Evolutionary conservation across 176 grass and related monocot species (phyloP), one percentile per base, ranked within the genome.

Genomic region (Echinochloa phyllopogon): DNA sequence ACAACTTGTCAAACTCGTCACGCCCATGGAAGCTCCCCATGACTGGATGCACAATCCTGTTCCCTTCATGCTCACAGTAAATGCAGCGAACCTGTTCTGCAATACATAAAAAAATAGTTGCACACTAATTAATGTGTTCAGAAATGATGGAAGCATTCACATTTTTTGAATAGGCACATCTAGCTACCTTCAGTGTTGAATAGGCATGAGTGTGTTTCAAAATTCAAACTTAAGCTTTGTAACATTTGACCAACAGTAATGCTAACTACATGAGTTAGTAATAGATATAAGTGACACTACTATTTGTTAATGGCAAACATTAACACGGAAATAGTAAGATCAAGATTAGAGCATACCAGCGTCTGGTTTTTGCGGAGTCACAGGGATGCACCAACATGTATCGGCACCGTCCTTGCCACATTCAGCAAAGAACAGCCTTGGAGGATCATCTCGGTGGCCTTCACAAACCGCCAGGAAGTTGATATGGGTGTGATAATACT

Each of bases 391-490:
- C 76, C 40, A 78, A 33, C 55, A 58, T 1, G 39, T 45, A 45
- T 63, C 23, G 5, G 6, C 15, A 18, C 41, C 57, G 36, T 78
- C 10, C 15, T 78, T 78, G 41, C 41, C 41, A 12, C 41, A 78
- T 33, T 78, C 76, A 47, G 76, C 76, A 63, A 78, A 78, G 65
- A 81, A 81, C 21, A 81, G 38, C 8, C 2, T 42, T 18, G 79
- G 13, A 29, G 37, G 47, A 67, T 36, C 78, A 43, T 25, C 16
- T 81, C 20, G 20, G 21, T 1, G 36, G 21, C 12, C 49, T 69
- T 81, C 23, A 9, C 49, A 18, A 29, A 42, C 4, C 3, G 79
- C 79, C 21, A 81, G 14, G 25, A 81, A 82, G 21, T 82, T 82
- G 64, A 82, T 57, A 44, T 57, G 79, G 38, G 79, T 29, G 65